A percentile compares a stretch with the other conserved stretches of the same genome.
Conservation (phyloP, 164 flowering plant genomes). For the Saururus chinensis region DNA sequence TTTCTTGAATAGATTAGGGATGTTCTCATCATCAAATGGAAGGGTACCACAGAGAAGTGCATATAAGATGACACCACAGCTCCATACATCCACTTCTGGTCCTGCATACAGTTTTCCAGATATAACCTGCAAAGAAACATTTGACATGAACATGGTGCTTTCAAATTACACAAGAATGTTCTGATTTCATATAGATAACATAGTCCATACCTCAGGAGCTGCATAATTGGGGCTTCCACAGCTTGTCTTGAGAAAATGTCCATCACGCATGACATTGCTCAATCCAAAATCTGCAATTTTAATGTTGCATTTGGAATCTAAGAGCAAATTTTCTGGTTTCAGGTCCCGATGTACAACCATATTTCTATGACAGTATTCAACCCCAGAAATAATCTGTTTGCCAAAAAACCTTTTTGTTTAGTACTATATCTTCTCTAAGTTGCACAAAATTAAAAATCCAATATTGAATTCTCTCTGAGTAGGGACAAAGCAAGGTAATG, state of each 20-base stretch:
- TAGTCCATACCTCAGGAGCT: conserved; percentile 32
- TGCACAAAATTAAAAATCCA: too few relatives aligned
- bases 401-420: background rate
- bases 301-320: conserved; percentile 30
- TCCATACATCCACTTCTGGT: conserved; percentile 38
- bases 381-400: conserved; percentile 33
- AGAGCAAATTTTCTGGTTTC: conserved; percentile 39
- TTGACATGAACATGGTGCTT: too few relatives aligned
- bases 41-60: conserved; percentile 41
- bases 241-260: conserved; percentile 36
- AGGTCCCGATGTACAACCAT: conserved; percentile 43
- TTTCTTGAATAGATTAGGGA: conserved; percentile 32
- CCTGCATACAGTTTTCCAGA: conserved; percentile 33
- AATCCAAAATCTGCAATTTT: conserved; percentile 41
- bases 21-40: conserved; percentile 41
- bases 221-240: conserved; percentile 47
- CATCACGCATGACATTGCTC: conserved; percentile 34
- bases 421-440: too few relatives aligned
- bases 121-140: conserved; percentile 19
- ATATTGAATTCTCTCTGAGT: too few relatives aligned
- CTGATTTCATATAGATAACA: too few relatives aligned
- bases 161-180: background rate
- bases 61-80: conserved; percentile 42
- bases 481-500: too few relatives aligned
- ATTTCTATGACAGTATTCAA: conserved; percentile 35